Percentiles rank a stretch among this genome's conserved stretches.
Evolutionary conservation across 108 stramenopile species (phyloP).

Genomic region (Cyclotella baltica): DNA sequence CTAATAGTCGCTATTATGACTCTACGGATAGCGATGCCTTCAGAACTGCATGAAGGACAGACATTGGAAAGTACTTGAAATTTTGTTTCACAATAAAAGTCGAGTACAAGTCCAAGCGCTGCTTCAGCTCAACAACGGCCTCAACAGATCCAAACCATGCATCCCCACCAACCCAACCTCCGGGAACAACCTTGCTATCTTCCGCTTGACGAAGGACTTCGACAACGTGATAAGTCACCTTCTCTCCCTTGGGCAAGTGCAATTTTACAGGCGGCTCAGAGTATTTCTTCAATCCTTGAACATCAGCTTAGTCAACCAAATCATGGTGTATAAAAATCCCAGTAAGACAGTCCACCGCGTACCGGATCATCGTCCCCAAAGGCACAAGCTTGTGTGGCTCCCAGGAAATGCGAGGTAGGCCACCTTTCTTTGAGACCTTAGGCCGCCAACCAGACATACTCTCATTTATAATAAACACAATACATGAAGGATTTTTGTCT

Average conservation of each 20-base stretch:
- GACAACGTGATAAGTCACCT: neutral
- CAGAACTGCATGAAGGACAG: conserved; percentile 7
- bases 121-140: conserved; percentile 4
- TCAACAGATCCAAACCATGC: conserved; percentile 29
- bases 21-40: too few relatives aligned
- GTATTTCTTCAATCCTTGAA: neutral
- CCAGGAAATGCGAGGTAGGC: conserved; percentile 19
- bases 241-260: neutral
- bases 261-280: neutral
- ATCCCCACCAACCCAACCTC: conserved; percentile 18
- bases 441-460: conserved; percentile 30
- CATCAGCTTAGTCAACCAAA: neutral
- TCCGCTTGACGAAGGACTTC: conserved; percentile 12
- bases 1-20: too few relatives aligned
- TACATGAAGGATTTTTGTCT: neutral
- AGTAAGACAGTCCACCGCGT: conserved; percentile 7
- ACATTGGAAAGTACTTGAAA: conserved; percentile 16
- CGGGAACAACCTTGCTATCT: neutral
- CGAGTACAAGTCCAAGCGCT: conserved; percentile 3
- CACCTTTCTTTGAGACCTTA: conserved; percentile 19
- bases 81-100: conserved; percentile 19
- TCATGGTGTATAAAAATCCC: conserved; percentile 23
- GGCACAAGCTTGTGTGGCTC: conserved; percentile 22
- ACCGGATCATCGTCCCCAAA: conserved; percentile 25
- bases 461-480: conserved; percentile 6